Evolutionary conservation across 2,329 filamentous ascomycete species (phyloP), one percentile per base, ranked within the genome.

Genomic region (Lecanosticta acicola): DNA sequence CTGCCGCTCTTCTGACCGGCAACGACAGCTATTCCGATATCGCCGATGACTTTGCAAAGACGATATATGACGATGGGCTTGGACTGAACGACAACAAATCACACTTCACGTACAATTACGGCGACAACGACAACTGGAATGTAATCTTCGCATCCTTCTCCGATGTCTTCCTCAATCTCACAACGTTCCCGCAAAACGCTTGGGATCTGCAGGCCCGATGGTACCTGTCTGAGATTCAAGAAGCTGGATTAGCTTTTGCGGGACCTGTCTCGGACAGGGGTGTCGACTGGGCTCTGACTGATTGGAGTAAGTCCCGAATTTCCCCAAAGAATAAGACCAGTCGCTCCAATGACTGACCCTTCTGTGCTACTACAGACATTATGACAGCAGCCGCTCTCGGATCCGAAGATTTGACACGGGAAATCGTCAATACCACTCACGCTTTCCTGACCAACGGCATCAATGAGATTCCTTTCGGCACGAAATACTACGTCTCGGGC

Each of bases 131-230:
- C 9, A 56, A 49, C 9, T 61, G 59, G 59, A 59, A 60, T 32
- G 68, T 78, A 2, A 64, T 78, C 14, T 78, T 78, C 61, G 76
- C 77, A 17, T 64, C 75, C 3, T 78, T 70, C 57, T 68, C 70
- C 13, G 73, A 77, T 56, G 59, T 64, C 3, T 64, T 75, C 37
- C 59, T 78, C 34, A 60, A 65, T 8, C 62, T 76, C 13, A 49
- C 41, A 35, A 61, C 67, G 13, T 64, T 78, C 43, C 71, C 56
- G 2, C 11, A 45, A 14, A 40, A 50, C 11, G 55, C 56, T 1
- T 61, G 54, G 53, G 46, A 51, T 4, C 11, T 54, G 37, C 58
- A 60, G 41, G 54, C 50, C 3, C 29, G 48, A 3, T 58, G 55
- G 51, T 60, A 58, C 18, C 42, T 54, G 32, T 45, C 41, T 17